A percentile compares a stretch with the other conserved stretches of the same genome.
phyloP scores from a whole-genome alignment of 352 stramenopile genomes.

The Peronospora farinosa region DNA sequence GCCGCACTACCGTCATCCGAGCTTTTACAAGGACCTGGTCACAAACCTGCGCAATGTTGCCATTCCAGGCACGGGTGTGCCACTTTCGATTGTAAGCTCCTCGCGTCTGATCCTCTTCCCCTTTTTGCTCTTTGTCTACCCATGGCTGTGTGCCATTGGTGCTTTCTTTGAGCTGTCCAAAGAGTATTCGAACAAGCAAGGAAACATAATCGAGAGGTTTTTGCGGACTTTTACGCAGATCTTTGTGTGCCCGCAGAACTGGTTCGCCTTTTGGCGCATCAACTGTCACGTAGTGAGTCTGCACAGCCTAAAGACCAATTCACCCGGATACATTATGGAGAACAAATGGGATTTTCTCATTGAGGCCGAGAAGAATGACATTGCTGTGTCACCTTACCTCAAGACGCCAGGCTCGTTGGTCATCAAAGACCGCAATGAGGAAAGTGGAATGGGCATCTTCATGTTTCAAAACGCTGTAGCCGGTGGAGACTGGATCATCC shows the following conservation, averaged over 20 bases:
- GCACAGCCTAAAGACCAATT: constrained; percentile 91
- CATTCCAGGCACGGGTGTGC: constrained; percentile 93
- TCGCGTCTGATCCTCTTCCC: constrained; percentile 77
- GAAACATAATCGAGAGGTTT: constrained; percentile 84
- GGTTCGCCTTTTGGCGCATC: constrained; percentile 96
- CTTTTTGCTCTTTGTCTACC: constrained; percentile 87
- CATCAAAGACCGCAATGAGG: constrained; percentile 97
- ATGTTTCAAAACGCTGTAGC: constrained; percentile 96
- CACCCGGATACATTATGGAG: constrained; percentile 91
- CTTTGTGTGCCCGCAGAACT: constrained; percentile 89
- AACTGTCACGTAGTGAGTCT: constrained; percentile 94
- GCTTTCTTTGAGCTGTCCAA: constrained; percentile 70
- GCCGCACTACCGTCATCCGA: constrained; percentile 94
- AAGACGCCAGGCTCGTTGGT: constrained; percentile 87
- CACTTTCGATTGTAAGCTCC: constrained; percentile 86
- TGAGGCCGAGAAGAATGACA: constrained; percentile 82
- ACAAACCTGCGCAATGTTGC: constrained; percentile 97
- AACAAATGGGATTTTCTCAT: constrained; percentile 98
- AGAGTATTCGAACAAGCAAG: constrained; percentile 54
- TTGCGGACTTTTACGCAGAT: constrained; percentile 84
- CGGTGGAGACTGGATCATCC: constrained; percentile 94
- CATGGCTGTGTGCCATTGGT: constrained; percentile 74
- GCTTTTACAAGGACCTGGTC: constrained; percentile 91
- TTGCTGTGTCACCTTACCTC: constrained; percentile 93
- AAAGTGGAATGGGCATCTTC: constrained; percentile 95